Conservation (phyloP, 257 asterid species). For the Nicotiana attenuata region DNA sequence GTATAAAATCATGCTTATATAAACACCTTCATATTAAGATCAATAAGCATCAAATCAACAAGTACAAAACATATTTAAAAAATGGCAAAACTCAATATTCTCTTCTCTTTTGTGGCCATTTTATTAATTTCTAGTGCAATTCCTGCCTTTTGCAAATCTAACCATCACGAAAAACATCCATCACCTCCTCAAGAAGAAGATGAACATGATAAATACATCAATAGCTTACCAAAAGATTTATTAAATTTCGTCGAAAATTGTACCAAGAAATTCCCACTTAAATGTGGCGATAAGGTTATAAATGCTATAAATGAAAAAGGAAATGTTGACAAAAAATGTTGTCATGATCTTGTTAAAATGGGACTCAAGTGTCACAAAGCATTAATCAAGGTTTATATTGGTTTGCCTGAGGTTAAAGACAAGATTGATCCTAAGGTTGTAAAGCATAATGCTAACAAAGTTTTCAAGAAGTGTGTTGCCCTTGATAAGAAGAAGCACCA, state of each 20-base stretch:
- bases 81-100: neutral
- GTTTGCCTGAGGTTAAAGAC: conserved; percentile 1
- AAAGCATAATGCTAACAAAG: neutral
- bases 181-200: neutral
- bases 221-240: neutral
- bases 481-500: neutral
- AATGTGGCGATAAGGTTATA: neutral
- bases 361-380: neutral
- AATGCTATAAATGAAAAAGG: neutral
- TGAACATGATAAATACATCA: neutral
- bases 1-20: neutral
- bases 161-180: neutral
- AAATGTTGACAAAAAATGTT: neutral
- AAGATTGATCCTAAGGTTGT: neutral
- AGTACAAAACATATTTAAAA: neutral
- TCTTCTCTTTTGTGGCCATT: neutral
- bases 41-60: neutral
- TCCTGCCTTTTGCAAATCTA: neutral
- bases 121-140: neutral
- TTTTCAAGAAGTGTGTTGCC: neutral
- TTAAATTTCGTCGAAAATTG: neutral
- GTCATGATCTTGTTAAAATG: conserved; percentile 2
- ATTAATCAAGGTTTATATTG: neutral
- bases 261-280: neutral
- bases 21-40: neutral